phyloP scores from a whole-genome alignment of 2,329 filamentous ascomycete species.

The Colletotrichum sp. region DNA sequence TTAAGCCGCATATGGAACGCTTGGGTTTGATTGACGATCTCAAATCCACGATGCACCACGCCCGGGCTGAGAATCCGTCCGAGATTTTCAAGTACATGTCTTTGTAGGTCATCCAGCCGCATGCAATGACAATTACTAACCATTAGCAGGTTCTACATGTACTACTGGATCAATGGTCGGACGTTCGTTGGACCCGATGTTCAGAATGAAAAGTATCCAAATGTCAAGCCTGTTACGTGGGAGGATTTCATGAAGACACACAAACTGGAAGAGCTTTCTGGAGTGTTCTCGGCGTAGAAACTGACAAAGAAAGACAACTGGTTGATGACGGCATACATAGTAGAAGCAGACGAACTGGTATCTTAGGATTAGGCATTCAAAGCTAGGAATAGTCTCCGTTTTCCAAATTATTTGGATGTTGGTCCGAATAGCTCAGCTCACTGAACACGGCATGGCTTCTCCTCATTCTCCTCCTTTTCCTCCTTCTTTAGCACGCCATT shows the following conservation, averaged over 20 bases:
- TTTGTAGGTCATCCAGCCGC: neutral
- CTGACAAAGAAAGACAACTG: neutral
- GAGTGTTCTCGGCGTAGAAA: neutral
- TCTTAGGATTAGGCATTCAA: neutral
- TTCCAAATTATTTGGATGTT: fast-evolving
- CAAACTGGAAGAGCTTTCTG: neutral
- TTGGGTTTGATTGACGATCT: neutral
- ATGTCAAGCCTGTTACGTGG: neutral
- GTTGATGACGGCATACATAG: neutral
- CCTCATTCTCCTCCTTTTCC: neutral
- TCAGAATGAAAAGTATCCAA: neutral
- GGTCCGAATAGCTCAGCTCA: neutral
- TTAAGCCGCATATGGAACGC: neutral
- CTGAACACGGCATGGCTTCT: neutral
- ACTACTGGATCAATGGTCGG: neutral
- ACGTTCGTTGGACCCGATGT: neutral
- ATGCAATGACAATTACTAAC: neutral
- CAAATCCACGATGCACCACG: neutral
- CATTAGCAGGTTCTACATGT: neutral
- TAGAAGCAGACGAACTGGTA: no score
- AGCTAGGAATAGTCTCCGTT: neutral
- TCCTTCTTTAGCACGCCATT: neutral
- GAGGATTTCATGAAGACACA: neutral
- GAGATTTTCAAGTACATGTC: neutral
- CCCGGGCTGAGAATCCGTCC: neutral